Conservation (phyloP, 331 rosid species). For the Erythrophleum ivorense region DNA sequence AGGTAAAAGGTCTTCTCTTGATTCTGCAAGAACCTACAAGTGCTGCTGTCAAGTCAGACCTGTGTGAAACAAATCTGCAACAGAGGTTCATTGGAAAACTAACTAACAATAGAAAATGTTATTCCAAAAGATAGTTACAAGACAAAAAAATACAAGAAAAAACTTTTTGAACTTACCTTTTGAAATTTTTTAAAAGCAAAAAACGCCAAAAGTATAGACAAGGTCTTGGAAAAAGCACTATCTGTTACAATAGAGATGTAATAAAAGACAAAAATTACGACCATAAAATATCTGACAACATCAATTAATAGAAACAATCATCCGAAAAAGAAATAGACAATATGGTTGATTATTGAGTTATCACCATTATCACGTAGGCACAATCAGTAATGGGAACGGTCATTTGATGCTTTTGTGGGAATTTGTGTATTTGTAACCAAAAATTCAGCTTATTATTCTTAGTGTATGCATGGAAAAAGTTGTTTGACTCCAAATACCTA, state of each 20-base stretch:
- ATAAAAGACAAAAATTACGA: conserved; percentile 4
- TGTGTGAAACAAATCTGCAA: conserved; percentile 11
- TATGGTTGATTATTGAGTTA: conserved; percentile 17
- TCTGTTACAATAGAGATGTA: background rate
- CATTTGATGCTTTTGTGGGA: conserved; percentile 11
- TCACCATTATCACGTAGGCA: conserved; percentile 25
- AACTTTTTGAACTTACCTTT: no score
- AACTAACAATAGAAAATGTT: background rate
- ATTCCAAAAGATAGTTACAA: conserved; percentile 24
- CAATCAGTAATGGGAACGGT: conserved; percentile 1
- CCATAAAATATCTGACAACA: conserved; percentile 30
- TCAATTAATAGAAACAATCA: conserved; percentile 10
- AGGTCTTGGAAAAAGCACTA: background rate
- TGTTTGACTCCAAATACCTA: conserved; percentile 22
- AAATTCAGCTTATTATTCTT: conserved; percentile 8
- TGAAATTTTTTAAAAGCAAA: no score
- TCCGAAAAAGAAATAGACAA: background rate
- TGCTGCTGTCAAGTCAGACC: conserved; percentile 44
- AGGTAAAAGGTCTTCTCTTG: conserved; percentile 87
- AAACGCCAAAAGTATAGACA: conserved; percentile 14
- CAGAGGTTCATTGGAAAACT: conserved; percentile 15
- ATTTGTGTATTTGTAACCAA: background rate
- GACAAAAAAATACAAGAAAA: background rate
- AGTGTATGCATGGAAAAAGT: conserved; percentile 29
- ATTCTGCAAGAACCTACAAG: conserved; percentile 81